Evolutionary conservation across 2,329 filamentous ascomycete genomes (phyloP).

Genomic region (Aureobasidium sp.): DNA sequence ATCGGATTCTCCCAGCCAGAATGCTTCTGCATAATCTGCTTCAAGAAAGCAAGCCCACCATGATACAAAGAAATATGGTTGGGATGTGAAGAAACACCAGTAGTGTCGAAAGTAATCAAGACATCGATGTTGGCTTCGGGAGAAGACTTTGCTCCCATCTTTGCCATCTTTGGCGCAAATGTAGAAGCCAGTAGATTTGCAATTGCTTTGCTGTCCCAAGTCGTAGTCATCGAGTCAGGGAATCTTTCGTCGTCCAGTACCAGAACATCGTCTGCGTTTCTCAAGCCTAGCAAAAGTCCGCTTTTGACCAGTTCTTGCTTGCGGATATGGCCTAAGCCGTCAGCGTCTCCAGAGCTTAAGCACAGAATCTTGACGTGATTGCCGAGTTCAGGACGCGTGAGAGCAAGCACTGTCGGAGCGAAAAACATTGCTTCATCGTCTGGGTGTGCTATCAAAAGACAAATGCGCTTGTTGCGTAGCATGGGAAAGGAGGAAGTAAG

Average conservation of each 20-base stretch:
- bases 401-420: slow-evolving; percentile 75
- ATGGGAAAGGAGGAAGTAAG: slow-evolving; percentile 51
- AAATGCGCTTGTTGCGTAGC: slow-evolving; percentile 76
- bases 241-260: slow-evolving; percentile 78
- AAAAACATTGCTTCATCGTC: slow-evolving; percentile 99
- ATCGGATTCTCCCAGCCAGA: slow-evolving; percentile 65
- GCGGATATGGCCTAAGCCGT: slow-evolving; percentile 75
- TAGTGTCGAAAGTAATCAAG: slow-evolving; percentile 81
- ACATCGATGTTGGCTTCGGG: slow-evolving; percentile 62
- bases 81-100: slow-evolving; percentile 78
- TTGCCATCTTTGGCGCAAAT: slow-evolving; percentile 61
- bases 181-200: slow-evolving; percentile 61
- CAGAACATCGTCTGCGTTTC: slow-evolving; percentile 69
- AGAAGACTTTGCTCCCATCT: slow-evolving; percentile 34
- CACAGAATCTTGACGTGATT: slow-evolving; percentile 95
- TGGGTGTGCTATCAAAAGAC: slow-evolving; percentile 89
- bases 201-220: slow-evolving; percentile 68
- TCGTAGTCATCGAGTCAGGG: slow-evolving; percentile 77
- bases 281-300: slow-evolving; percentile 67
- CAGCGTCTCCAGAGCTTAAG: slow-evolving; percentile 83
- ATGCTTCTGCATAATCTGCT: slow-evolving; percentile 55
- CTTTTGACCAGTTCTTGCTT: slow-evolving; percentile 79
- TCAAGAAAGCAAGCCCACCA: slow-evolving; percentile 69
- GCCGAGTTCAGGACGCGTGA: slow-evolving; percentile 69
- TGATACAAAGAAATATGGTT: slow-evolving; percentile 89